Evolutionary conservation across 768 basidiomycete species (phyloP).

Genomic region (Naematelia aurantialba): DNA sequence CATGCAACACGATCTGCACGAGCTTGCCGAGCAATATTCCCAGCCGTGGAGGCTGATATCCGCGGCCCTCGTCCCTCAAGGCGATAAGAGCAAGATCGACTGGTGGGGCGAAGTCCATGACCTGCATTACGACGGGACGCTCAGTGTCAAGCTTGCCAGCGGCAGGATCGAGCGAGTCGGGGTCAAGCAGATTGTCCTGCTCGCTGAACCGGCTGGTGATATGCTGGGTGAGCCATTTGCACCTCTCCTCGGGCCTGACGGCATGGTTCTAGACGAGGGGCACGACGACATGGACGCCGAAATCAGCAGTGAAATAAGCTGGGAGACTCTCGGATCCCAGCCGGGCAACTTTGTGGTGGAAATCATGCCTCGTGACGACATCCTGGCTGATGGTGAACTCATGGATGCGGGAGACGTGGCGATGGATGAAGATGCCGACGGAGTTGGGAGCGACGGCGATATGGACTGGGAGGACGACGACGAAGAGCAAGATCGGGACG

Average conservation of each 20-base stretch:
- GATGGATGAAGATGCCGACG: constrained; percentile 30
- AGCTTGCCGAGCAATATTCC: constrained; percentile 16
- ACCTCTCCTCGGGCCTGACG: constrained; percentile 35
- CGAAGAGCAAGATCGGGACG: constrained; percentile 47
- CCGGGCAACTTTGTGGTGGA: constrained; percentile 5
- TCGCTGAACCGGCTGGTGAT: constrained; percentile 44
- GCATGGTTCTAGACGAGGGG: constrained; percentile 17
- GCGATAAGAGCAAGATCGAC: constrained; percentile 53
- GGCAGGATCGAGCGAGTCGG: constrained; percentile 57
- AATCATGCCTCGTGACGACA: constrained; percentile 8
- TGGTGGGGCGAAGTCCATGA: constrained; percentile 85
- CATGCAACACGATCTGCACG: constrained; percentile 9
- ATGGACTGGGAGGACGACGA: constrained; percentile 51
- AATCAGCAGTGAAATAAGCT: constrained; percentile 15
- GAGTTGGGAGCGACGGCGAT: constrained; percentile 49
- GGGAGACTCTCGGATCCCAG: constrained; percentile 18
- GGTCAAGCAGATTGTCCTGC: constrained; percentile 64
- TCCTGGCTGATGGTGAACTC: constrained; percentile 10
- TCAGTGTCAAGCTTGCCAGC: constrained; percentile 62
- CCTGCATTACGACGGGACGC: constrained; percentile 55
- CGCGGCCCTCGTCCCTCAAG: constrained; percentile 7
- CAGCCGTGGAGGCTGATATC: constrained; percentile 5
- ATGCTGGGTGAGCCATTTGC: constrained; percentile 38
- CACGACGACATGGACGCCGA: neutral
- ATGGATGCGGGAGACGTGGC: constrained; percentile 11